A percentile compares a stretch with the other conserved stretches of the same genome.
phyloP scores from a whole-genome alignment of 495 filamentous ascomycete species.

The Chaetomium fimeti region DNA sequence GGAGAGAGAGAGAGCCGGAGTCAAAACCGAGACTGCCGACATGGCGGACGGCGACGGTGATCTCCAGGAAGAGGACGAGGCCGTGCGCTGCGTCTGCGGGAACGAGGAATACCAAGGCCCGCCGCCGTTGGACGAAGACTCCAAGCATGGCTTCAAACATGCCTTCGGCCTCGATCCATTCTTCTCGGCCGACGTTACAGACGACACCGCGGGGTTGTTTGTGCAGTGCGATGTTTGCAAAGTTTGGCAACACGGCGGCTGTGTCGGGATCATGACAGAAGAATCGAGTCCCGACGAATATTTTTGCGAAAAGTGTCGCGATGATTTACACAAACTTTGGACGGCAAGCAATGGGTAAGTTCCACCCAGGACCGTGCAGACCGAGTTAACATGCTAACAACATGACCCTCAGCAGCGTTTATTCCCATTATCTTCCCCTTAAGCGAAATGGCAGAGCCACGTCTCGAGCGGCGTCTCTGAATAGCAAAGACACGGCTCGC shows the following conservation, averaged over 20 bases:
- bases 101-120: slow-evolving; percentile 92
- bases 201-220: slow-evolving; percentile 90
- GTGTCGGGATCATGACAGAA: slow-evolving; percentile 95
- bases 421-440: slow-evolving; percentile 56
- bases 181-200: slow-evolving; percentile 67
- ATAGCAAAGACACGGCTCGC: slow-evolving; percentile 56
- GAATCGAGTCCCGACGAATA: slow-evolving; percentile 92
- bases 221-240: slow-evolving; percentile 98
- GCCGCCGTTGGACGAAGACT: slow-evolving; percentile 64
- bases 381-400: slow-evolving; percentile 29
- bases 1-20: slow-evolving; percentile 53
- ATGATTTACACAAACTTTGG: slow-evolving; percentile 82
- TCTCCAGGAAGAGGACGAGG: slow-evolving; percentile 81
- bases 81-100: slow-evolving; percentile 92
- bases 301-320: slow-evolving; percentile 92
- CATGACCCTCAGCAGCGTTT: slow-evolving; percentile 50
- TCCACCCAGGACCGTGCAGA: not conserved
- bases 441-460: slow-evolving; percentile 46
- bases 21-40: slow-evolving; percentile 52
- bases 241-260: slow-evolving; percentile 98
- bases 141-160: slow-evolving; percentile 51
- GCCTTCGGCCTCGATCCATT: slow-evolving; percentile 53
- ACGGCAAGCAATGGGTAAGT: slow-evolving; percentile 81
- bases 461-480: slow-evolving; percentile 56
- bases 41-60: slow-evolving; percentile 59